Conservation (phyloP, 2,329 filamentous ascomycete species). For the Phialocephala subalpina region DNA sequence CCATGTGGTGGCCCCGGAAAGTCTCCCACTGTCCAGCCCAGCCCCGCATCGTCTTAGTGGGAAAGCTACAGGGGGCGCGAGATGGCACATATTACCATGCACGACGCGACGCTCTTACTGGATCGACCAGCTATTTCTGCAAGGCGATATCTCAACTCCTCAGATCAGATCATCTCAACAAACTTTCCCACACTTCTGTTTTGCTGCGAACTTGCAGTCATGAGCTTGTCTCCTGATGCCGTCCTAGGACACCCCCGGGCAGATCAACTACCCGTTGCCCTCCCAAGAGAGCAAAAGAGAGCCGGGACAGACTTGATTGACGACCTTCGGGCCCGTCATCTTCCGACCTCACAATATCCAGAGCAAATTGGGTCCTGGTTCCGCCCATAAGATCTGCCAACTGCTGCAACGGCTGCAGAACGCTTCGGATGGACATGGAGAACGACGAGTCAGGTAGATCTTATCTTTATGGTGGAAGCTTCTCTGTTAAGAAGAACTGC, state of each 20-base stretch:
- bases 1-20: neutral
- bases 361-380: constrained; percentile 1
- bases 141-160: neutral
- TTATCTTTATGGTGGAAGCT: neutral
- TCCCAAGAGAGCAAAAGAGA: neutral
- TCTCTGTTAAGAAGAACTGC: constrained; percentile 6
- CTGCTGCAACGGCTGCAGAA: constrained; percentile 12
- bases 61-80: neutral
- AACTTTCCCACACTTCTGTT: constrained; percentile 2
- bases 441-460: neutral
- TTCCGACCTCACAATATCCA: constrained; percentile 28
- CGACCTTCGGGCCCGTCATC: constrained; percentile 24
- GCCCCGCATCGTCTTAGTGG: neutral
- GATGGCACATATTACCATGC: too few relatives aligned
- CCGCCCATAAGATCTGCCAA: neutral
- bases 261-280: constrained; percentile 2
- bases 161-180: neutral
- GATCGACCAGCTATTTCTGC: neutral
- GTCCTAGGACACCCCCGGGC: neutral
- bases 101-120: neutral
- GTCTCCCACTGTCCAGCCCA: neutral
- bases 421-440: neutral
- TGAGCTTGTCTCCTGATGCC: neutral
- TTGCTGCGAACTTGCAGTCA: constrained; percentile 7
- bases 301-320: neutral